Evolutionary conservation across 805 yeast genomes (phyloP).

Genomic region (Pichia heedii): DNA sequence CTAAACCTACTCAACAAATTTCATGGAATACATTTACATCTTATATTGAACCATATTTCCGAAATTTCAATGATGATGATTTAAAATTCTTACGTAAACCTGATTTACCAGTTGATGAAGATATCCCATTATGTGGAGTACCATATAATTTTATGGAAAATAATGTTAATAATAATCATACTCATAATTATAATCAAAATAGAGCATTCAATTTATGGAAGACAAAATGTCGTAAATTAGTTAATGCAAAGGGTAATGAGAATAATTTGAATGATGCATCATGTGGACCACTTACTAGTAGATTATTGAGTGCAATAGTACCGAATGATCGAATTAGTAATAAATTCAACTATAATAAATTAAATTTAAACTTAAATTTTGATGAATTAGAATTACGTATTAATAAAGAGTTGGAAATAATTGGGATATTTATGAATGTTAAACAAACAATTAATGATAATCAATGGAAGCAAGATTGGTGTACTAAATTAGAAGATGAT

Average conservation of each 20-base stretch:
- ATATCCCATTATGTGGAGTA: not conserved
- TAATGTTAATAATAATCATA: conserved; percentile 12
- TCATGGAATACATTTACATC: conserved; percentile 83
- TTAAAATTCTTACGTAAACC: conserved; percentile 53
- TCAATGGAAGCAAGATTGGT: conserved; percentile 56
- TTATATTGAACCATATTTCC: conserved; percentile 76
- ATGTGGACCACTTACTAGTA: too few species aligned
- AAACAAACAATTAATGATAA: conserved; percentile 30
- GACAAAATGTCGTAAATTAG: conserved; percentile 14
- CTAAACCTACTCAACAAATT: conserved; percentile 83
- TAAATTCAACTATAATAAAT: conserved; percentile 1
- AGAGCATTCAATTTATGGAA: conserved; percentile 19
- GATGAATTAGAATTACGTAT: conserved; percentile 78
- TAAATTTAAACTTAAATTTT: conserved; percentile 51
- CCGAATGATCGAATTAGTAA: conserved; percentile 29
- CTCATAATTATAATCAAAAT: conserved; percentile 46
- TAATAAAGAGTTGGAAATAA: conserved; percentile 77
- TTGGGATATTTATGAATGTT: conserved; percentile 78
- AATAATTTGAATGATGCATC: conserved; percentile 44
- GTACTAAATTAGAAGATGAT: conserved; percentile 79
- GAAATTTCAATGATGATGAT: conserved; percentile 75
- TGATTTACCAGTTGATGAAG: conserved; percentile 21
- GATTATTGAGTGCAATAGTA: conserved; percentile 77
- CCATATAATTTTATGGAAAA: conserved; percentile 3
- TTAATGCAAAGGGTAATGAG: conserved; percentile 50